Evolutionary conservation across 805 yeast genomes (phyloP).

Genomic region (Candida awuae): DNA sequence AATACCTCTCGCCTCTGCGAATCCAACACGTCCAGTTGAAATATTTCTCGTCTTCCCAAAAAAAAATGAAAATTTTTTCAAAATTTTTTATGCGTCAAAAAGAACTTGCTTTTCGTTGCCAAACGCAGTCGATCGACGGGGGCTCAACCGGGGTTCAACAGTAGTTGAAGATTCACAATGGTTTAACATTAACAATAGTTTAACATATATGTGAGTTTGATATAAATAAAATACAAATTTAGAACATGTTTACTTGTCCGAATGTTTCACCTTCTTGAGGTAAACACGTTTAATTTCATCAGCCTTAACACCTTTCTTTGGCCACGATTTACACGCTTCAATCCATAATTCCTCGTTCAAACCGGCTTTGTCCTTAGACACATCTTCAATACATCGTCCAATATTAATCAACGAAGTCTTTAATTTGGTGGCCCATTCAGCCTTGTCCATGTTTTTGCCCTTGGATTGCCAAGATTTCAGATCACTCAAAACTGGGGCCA

Average conservation of each 20-base stretch:
- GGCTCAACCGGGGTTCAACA: not conserved
- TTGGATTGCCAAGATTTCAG: conserved; percentile 26
- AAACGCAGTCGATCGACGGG: too few species aligned
- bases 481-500: conserved; percentile 24
- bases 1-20: not conserved
- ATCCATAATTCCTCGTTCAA: conserved; percentile 26
- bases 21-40: not conserved
- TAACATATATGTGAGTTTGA: too few species aligned
- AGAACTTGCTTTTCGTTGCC: too few species aligned
- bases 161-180: conserved; percentile 1
- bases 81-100: too few species aligned
- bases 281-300: conserved; percentile 27
- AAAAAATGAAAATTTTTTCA: not conserved
- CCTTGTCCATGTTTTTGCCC: conserved; percentile 28
- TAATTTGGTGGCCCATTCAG: conserved; percentile 25
- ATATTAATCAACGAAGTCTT: conserved; percentile 25
- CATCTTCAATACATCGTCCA: conserved; percentile 26
- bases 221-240: too few species aligned
- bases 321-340: conserved; percentile 29
- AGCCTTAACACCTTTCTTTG: conserved; percentile 26
- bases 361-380: conserved; percentile 14
- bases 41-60: not conserved
- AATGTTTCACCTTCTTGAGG: conserved; percentile 22
- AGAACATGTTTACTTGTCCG: not conserved
- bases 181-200: too few species aligned